phyloP scores from a whole-genome alignment of 768 basidiomycete species.

The Mycena epipterygia region DNA sequence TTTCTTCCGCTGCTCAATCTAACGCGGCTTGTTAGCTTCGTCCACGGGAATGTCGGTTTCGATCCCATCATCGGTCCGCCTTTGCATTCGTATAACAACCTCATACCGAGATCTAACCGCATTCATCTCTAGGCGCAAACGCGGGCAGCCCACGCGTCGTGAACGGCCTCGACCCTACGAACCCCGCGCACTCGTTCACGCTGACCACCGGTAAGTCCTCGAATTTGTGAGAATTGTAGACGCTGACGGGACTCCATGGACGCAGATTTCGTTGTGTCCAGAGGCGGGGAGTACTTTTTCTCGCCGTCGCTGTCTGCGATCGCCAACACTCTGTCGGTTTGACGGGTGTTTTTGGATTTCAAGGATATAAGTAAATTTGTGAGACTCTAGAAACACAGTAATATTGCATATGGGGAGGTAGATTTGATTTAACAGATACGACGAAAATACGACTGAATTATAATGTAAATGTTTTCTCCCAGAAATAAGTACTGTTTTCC shows the following conservation, averaged over 20 bases:
- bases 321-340: slow-evolving; percentile 8
- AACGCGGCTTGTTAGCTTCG: neutral
- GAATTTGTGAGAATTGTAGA: neutral
- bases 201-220: slow-evolving; percentile 33
- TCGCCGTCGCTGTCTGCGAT: slow-evolving; percentile 54
- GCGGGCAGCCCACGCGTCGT: slow-evolving; percentile 29
- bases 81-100: slow-evolving; percentile 10
- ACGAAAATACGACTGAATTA: too few species aligned
- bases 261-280: too few species aligned
- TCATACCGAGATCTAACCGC: neutral
- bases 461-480: too few species aligned
- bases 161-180: slow-evolving; percentile 51
- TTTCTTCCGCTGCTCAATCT: neutral
- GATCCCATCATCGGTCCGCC: too few species aligned
- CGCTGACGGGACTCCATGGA: neutral
- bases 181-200: slow-evolving; percentile 44
- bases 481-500: too few species aligned
- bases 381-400: too few species aligned
- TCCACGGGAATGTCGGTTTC: slow-evolving; percentile 1
- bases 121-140: neutral
- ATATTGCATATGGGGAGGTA: too few species aligned
- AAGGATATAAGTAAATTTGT: too few species aligned
- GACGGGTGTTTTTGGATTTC: too few species aligned
- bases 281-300: slow-evolving; percentile 71
- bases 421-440: too few species aligned